These are phyloP conservation scores for Zasmidium cellare DNA, from an alignment of 2,329 filamentous ascomycete genomes.

Conservation along the genomic window DNA sequence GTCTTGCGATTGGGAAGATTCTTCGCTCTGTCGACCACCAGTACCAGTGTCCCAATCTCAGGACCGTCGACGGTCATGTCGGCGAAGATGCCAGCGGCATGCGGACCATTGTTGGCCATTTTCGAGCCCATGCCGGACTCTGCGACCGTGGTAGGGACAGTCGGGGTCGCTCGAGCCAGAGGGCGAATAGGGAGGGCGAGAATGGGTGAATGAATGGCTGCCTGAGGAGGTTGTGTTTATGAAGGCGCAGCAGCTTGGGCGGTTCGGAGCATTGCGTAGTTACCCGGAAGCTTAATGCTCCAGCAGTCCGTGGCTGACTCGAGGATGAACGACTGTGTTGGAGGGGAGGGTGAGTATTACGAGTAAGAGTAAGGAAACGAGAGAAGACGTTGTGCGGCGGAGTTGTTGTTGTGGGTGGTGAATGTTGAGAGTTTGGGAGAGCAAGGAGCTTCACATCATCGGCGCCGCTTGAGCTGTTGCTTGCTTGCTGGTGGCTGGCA, in stretches of 20 bases:
- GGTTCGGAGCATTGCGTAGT: constrained; percentile 3
- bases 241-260: neutral
- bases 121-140: constrained; percentile 10
- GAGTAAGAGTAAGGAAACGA: neutral
- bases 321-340: neutral
- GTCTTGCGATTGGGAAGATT: constrained; percentile 95
- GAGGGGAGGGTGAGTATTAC: neutral
- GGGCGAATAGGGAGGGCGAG: neutral
- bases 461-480: no score
- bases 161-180: neutral
- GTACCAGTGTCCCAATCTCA: constrained; percentile 86
- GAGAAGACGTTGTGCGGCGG: neutral
- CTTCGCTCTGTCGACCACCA: constrained; percentile 91
- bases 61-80: constrained; percentile 94
- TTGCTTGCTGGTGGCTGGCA: no score
- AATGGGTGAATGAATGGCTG: neutral
- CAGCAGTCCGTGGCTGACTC: neutral
- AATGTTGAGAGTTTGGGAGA: no score
- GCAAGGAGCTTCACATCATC: no score
- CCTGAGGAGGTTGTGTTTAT: constrained; percentile 5
- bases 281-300: constrained; percentile 6
- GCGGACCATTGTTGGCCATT: constrained; percentile 55
- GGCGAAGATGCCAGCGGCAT: constrained; percentile 90
- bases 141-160: neutral
- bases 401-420: no score